Evolutionary conservation across 768 basidiomycete species (phyloP).

Genomic region (Xerocomus brunneocitrinus): DNA sequence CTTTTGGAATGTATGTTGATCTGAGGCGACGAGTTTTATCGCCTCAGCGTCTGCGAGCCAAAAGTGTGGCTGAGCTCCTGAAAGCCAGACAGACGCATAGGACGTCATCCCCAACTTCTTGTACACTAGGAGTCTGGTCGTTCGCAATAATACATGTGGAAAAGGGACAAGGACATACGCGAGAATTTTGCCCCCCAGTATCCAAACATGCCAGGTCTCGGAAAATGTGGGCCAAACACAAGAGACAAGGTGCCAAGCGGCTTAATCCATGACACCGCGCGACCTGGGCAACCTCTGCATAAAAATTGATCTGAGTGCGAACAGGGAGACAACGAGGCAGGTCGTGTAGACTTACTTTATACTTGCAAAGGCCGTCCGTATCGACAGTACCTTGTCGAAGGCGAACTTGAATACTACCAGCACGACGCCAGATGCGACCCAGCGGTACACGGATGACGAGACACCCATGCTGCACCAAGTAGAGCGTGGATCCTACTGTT

Average conservation of each 20-base stretch:
- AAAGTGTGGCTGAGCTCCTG: constrained; percentile 28
- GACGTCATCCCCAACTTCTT: constrained; percentile 36
- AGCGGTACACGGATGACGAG: constrained; percentile 1
- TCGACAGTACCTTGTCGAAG: constrained; percentile 1
- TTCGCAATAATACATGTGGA: neutral
- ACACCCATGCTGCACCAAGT: constrained; percentile 3
- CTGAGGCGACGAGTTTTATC: constrained; percentile 32
- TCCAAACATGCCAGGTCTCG: constrained; percentile 32
- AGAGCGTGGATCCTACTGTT: neutral
- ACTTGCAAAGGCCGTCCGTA: constrained; percentile 13
- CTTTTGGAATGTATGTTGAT: constrained; percentile 37
- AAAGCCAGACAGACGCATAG: constrained; percentile 34
- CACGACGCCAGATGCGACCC: constrained; percentile 1
- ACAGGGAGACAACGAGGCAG: neutral
- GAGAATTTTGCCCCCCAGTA: constrained; percentile 34
- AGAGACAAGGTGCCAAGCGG: constrained; percentile 30
- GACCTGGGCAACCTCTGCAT: constrained; percentile 20
- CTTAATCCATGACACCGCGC: constrained; percentile 24
- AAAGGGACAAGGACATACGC: constrained; percentile 23
- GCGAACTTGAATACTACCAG: constrained; percentile 7
- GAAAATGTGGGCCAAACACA: constrained; percentile 30
- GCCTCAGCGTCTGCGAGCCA: constrained; percentile 45
- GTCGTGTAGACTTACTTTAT: constrained; percentile 11
- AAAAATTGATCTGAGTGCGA: neutral
- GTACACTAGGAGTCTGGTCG: constrained; percentile 18